Base-by-base conservation (phyloP, 257 asterid genomes). In the Asclepias syriaca region DNA sequence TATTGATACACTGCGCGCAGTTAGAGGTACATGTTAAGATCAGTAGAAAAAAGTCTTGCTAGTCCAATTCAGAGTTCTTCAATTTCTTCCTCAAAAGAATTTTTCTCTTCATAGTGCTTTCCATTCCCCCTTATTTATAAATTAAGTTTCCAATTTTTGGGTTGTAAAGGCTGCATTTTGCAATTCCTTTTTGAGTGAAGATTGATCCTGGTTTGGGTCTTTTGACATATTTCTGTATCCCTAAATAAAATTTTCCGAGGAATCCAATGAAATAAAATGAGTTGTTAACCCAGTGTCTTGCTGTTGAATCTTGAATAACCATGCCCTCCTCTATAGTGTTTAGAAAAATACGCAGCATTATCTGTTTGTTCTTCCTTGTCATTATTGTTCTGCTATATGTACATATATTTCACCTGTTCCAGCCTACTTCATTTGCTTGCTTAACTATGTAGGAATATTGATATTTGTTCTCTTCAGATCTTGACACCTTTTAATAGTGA, bases 1-100 rank as follows among this genome's bases (percentile, higher is more conserved):
- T 71, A 77, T 76, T 79, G 99, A 94, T 84, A 86, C 98, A 5
- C 78, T 91, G 78, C 91, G 93, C n/a, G 34, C 97, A 91, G 85
- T 83, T 94, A 79, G 99, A 94, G 99, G 97, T 94, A 94, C 88
- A 85, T 70, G 81, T 73, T 80, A 78, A 66, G 81, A 75, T 78
- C 74, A 73, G 80, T 80, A 71, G 81, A 73, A 79, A 79, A 80
- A 79, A 60, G 69, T 40, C 78, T 79, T 84, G 68, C 72, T 65
- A 46, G 78, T 77, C 79, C 83, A 75, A 60, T 80, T 71, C 83
- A 69, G 77, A 77, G 67, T 84, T 68, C 80, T 77, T 75, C 82
- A 72, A 80, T 73, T 82, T 82, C 80, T 75, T 76, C 73, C 9
- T 39, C 80, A 66, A 49, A 73, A 75, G 74, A 80, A 63, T 70